Base-by-base conservation (phyloP, 2,329 filamentous ascomycete species). In the Malbranchea zuffiana region DNA sequence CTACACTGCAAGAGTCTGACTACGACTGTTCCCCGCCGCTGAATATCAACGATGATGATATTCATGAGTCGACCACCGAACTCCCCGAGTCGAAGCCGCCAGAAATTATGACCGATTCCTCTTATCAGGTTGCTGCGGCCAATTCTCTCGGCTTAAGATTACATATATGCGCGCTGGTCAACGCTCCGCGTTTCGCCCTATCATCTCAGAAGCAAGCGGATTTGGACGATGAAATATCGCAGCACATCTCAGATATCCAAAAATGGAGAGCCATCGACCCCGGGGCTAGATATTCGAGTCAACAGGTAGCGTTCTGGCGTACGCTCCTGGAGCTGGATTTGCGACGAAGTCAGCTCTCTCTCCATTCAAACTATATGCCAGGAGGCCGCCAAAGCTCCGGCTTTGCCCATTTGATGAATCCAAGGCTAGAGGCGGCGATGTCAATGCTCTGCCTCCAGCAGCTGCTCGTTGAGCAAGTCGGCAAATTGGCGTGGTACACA, bases 21-120 rank as follows among this genome's bases (percentile, higher is more conserved):
- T 71, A 68, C 40, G 71, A 75, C 42, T 63, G 61, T 3, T 55
- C 58, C 6, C 52, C 64, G 4, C 69, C 71, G 1, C 51, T 60
- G 15, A 72, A 74, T 41, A 50, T 73, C 12, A 60, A 66, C 19
- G 69, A 74, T 40, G 61, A 67, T 19, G 64, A 67, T 6, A 55
- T 74, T 12, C 50, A 55, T n/a, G 54, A 56, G 34, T 40, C 24
- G n/a, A 54, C 42, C 12, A 52, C 47, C 0, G 53, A 57, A 13
- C 34, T 50, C 13, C 62, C 60, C 0, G 34, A 41, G n/a, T 47
- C 48, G 6, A 49, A 49, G 3, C 52, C 55, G 3, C n/a, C 52
- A 7, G 37, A 43, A n/a, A 50, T 56, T n/a, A 42, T 54, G 10
- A 63, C 61, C 3, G 58, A 61, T 39, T 56, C 51, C 4, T 59